Evolutionary conservation across 2,329 filamentous ascomycete genomes (phyloP), one percentile per base, ranked within the genome.

Genomic region (Trichoderma lentiforme): DNA sequence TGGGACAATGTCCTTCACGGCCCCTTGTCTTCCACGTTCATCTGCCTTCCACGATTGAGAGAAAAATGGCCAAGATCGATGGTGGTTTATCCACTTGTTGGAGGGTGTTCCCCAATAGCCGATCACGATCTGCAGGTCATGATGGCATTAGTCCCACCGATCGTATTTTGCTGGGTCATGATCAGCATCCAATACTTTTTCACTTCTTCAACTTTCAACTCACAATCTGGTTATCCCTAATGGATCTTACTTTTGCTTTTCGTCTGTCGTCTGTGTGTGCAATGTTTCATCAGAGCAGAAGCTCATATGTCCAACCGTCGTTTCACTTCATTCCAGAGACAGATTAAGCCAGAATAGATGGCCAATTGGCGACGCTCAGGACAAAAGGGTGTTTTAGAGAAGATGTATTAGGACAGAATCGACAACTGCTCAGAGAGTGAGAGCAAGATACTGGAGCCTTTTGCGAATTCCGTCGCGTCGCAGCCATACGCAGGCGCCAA

Each of bases 41-140:
- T 57, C 26, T 21, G 14, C 32, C 7, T 21, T 4, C 18, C 30
- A 58, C 21, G 61, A 24, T 24, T 26, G 18, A 21, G 26, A 56
- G 51, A 47, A 43, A 58, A 24, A 43, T 57, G 11, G 30, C 8
- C 60, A 64, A 30, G n/a, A 24, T 5, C 5, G 15, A 58, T 30
- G 21, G 43, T 4, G 24, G 15, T 56, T 9, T 28, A 56, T 28
- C 30, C 24, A 57, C 47, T 12, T 60, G 36, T 14, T 43, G 68
- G 28, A 58, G 15, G 47, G 60, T 24, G 47, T 43, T 43, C 34
- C 32, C 43, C 43, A 57, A 32, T 47, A 47, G 60, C n/a, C 26
- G 68, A 58, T 58, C 57, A 56, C 32, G 64, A 57, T 56, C 64
- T 67, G 51, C 64, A 67, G 15, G 51, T 24, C 64, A 67, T 67